Percentiles rank a stretch among this genome's conserved stretches.
These are phyloP conservation scores for Ceratocystis colombiana DNA, from an alignment of 2,329 filamentous ascomycete species.

Conservation along the genomic window DNA sequence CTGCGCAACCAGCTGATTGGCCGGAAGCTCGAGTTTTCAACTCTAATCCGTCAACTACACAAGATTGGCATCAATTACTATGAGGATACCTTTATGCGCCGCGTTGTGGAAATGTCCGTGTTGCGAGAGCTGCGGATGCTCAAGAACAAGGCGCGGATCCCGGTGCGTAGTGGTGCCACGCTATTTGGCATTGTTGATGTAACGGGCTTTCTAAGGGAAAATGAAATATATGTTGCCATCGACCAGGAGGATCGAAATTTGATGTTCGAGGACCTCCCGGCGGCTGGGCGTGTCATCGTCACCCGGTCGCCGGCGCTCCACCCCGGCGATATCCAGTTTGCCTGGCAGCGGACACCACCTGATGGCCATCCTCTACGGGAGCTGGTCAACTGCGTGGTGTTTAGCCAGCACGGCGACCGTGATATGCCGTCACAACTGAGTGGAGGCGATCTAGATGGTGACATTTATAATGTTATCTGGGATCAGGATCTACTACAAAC, in stretches of 20 bases:
- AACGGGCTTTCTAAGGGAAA: conserved; percentile 55
- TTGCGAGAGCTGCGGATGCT: conserved; percentile 61
- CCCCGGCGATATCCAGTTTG: conserved; percentile 67
- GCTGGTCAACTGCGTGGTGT: conserved; percentile 66
- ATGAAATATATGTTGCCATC: conserved; percentile 57
- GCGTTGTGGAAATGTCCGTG: conserved; percentile 58
- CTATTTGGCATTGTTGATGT: conserved; percentile 80
- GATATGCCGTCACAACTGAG: conserved; percentile 70
- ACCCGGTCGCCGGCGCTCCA: conserved; percentile 74
- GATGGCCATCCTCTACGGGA: conserved; percentile 47
- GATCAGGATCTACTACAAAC: conserved; percentile 44
- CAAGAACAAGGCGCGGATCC: conserved; percentile 70
- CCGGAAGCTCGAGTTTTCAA: conserved; percentile 48
- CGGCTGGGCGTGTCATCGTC: conserved; percentile 45
- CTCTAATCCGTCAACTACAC: conserved; percentile 51
- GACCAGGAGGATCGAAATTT: conserved; percentile 29
- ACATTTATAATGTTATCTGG: conserved; percentile 71
- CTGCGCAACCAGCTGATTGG: conserved; percentile 53
- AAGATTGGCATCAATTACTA: conserved; percentile 54
- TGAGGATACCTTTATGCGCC: conserved; percentile 58
- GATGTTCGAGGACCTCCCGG: conserved; percentile 12
- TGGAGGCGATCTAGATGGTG: conserved; percentile 76
- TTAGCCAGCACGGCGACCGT: conserved; percentile 58
- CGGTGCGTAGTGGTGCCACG: conserved; percentile 58
- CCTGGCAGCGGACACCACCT: conserved; percentile 51